Evolutionary conservation across 2,329 filamentous ascomycete species (phyloP), one percentile per base, ranked within the genome.

Genomic region (Hortaea werneckii): DNA sequence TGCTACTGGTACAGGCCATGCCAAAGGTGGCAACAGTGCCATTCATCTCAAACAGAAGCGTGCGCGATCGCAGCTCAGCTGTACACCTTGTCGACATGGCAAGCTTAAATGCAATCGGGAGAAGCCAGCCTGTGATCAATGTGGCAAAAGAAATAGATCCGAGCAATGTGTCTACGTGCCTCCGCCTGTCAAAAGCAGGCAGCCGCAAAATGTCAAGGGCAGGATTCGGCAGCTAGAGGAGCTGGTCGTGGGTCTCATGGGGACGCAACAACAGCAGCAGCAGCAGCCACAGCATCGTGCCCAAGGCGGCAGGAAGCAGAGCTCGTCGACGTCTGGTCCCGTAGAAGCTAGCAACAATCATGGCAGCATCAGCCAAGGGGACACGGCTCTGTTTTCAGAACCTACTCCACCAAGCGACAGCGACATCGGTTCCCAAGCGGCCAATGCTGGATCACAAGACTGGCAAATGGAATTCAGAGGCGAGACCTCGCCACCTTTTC

Each of bases 71-170:
- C 63, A 65, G 46, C 48, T 66, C 1, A 58, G 52, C n/a, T 67
- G 65, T 47, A 62, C 54, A 6, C 54, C 58, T 4, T 67, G 63
- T 45, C 55, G 65, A 6, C 50, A 54, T 29, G 61, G 63, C 7
- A 67, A 67, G 53, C 52, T 67, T 6, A 63, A 62, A 41, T 66
- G 63, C 45, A 60, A 64, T 48, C 53, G 63, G 13, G 44, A 52
- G 1, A 57, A 58, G n/a, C 62, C 63, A 9, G 54, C 54, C 8
- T 66, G 65, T 52, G 61, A 65, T 37, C 63, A 65, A 42, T 67
- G 64, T 54, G 53, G 59, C 41, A 67, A 67, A 51, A 48, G 64
- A 26, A 56, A 50, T 27, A 53, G 60, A 35, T 56, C 60, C 29
- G 46, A 51, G 10, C 43, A 54, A 29, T 65, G 61, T 41, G 49